phyloP scores from a whole-genome alignment of 1,284 basidiomycete species.

The Ceratobasidium sp. region DNA sequence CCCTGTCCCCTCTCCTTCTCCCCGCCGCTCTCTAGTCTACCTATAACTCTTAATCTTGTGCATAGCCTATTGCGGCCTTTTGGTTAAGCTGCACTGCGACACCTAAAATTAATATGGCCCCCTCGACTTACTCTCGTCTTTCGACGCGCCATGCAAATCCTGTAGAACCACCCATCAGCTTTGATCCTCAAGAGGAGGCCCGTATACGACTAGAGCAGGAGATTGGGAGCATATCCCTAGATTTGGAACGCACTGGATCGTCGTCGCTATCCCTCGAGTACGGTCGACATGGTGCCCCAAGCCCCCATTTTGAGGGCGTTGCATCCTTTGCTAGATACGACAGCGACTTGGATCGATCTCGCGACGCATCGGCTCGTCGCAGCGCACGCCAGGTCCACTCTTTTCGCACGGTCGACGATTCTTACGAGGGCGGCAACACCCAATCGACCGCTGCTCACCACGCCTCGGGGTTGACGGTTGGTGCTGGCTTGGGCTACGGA shows the following conservation, averaged over 20 bases:
- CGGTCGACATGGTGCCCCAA: conserved; percentile 65
- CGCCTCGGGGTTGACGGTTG: conserved; percentile 85
- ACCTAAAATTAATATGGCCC: conserved; percentile 39
- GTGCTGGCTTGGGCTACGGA: conserved; percentile 72
- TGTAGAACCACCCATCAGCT: conserved; percentile 58
- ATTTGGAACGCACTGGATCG: conserved; percentile 56
- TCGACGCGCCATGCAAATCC: conserved; percentile 19
- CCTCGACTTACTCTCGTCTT: conserved; percentile 23
- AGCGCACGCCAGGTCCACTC: conserved; percentile 71
- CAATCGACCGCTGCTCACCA: conserved; percentile 87
- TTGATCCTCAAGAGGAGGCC: conserved; percentile 42
- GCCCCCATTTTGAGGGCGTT: conserved; percentile 58
- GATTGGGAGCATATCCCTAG: conserved; percentile 27
- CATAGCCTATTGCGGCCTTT: conserved; percentile 37
- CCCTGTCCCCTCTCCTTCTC: conserved; percentile 8
- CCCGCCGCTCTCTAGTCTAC: conserved; percentile 2
- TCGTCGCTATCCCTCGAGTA: conserved; percentile 70
- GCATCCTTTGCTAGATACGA: conserved; percentile 31
- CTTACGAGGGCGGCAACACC: conserved; percentile 67
- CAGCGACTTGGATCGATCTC: conserved; percentile 27
- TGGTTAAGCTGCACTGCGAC: conserved; percentile 24
- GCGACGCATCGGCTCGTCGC: conserved; percentile 24
- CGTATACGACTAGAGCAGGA: conserved; percentile 30
- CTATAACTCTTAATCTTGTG: conserved; percentile 24
- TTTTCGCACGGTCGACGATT: conserved; percentile 63